Evolutionary conservation across 768 basidiomycete species (phyloP).

Genomic region (Psilocybe subaeruginosa): DNA sequence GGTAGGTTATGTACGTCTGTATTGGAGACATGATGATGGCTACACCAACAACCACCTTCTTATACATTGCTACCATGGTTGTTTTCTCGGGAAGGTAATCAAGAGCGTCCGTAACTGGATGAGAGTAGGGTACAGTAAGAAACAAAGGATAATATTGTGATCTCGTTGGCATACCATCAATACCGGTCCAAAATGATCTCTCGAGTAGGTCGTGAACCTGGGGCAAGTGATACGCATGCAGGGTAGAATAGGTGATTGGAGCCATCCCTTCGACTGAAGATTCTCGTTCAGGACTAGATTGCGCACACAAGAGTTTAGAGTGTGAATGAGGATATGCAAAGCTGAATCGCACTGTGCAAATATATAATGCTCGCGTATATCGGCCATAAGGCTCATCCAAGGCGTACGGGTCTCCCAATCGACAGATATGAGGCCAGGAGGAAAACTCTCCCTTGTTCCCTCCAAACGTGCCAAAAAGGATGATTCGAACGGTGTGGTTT

Average conservation of each 20-base stretch:
- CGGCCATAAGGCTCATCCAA: constrained; percentile 78
- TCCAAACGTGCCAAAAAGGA: constrained; percentile 72
- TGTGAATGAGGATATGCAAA: constrained; percentile 3
- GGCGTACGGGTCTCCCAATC: constrained; percentile 76
- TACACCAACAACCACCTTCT: constrained; percentile 68
- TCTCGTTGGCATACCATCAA: constrained; percentile 55
- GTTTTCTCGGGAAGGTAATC: constrained; percentile 70
- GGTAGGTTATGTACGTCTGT: constrained; percentile 84
- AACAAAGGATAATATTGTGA: background rate
- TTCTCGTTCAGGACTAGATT: constrained; percentile 57
- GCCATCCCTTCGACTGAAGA: constrained; percentile 41
- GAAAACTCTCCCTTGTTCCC: constrained; percentile 37
- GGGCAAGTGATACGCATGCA: constrained; percentile 59
- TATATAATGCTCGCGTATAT: constrained; percentile 66
- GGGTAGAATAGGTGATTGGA: constrained; percentile 66
- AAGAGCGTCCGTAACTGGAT: constrained; percentile 69
- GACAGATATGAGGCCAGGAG: constrained; percentile 50
- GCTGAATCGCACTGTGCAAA: constrained; percentile 57
- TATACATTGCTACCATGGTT: constrained; percentile 78
- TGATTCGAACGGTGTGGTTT: constrained; percentile 62
- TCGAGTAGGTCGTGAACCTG: constrained; percentile 76
- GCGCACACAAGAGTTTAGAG: background rate
- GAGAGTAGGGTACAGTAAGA: background rate
- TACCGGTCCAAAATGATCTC: constrained; percentile 76
- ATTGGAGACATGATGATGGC: constrained; percentile 79